These are phyloP conservation scores for Ceratocystis albifundus DNA, from an alignment of 2,329 filamentous ascomycete species.

Conservation along the genomic window DNA sequence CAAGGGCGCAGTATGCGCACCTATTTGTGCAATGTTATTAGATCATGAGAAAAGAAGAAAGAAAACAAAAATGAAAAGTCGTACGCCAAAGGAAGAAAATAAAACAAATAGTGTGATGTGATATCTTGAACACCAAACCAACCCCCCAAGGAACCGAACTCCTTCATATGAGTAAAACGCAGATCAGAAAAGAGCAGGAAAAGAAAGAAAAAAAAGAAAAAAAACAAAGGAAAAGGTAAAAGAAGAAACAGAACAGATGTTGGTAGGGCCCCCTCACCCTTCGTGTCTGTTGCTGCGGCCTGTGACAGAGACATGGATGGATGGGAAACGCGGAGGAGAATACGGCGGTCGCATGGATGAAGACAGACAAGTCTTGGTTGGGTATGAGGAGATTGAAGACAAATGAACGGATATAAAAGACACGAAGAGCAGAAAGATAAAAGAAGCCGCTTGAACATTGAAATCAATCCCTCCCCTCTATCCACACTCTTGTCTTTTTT, in stretches of 20 bases:
- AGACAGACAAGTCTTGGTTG: neutral
- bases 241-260: neutral
- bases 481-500: neutral
- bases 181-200: neutral
- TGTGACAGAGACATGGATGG: neutral
- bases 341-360: neutral
- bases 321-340: neutral
- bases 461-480: neutral
- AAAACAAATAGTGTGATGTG: neutral
- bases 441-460: slow-evolving; percentile 2
- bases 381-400: neutral
- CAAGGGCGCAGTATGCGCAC: neutral
- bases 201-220: neutral
- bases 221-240: neutral
- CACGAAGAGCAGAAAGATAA: neutral
- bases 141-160: slow-evolving; percentile 2
- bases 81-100: neutral
- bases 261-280: neutral
- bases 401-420: neutral
- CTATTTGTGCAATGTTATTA: neutral
- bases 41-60: neutral
- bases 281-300: neutral
- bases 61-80: neutral
- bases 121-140: slow-evolving; percentile 10
- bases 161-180: neutral